Base-by-base conservation (phyloP, 371 early-diverging fungal species). In the Mortierella sp. region DNA sequence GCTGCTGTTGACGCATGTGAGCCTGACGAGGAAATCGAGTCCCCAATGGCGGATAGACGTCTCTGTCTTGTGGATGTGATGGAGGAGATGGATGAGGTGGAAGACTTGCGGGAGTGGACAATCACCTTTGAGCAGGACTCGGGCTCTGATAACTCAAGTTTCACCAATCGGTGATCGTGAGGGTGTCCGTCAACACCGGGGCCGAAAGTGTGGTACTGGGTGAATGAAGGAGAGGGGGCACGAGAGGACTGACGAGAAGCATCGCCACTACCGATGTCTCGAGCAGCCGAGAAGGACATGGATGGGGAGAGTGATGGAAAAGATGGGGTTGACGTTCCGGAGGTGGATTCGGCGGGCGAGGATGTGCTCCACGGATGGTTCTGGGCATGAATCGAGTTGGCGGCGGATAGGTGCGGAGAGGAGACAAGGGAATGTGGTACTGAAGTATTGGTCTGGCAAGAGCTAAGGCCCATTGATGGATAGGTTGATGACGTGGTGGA, bases 291-390 rank as follows among this genome's bases (percentile, higher is more conserved):
- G 53, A 64, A 60, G 23, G 60, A 60, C 39, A 60, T 31, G 1
- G 65, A 55, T 14, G 72, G 65, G 2, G 72, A 71, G 56, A 60
- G 23, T 19, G 70, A 62, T 26, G 60, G 52, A 37, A 71, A 71
- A 2, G 72, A 71, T 24, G 72, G 72, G 9, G 72, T 65, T 4
- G 72, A 72, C 8, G n/a, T n/a, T n/a, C n/a, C n/a, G n/a, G n/a
- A n/a, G n/a, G n/a, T n/a, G n/a, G n/a, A n/a, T n/a, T n/a, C n/a
- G n/a, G n/a, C n/a, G n/a, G n/a, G n/a, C n/a, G 64, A 34, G 6
- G 54, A 15, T 43, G 52, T 24, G 17, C 65, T 48, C 56, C 64
- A 56, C 28, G 50, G 28, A n/a, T 51, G 21, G 17, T 28, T 39
- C 37, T 56, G 43, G 56, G 34, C 19, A 28, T 39, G 46, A 21